Evolutionary conservation across 805 yeast species (phyloP), one percentile per base, ranked within the genome.

Genomic region (Lipomyces kockii): DNA sequence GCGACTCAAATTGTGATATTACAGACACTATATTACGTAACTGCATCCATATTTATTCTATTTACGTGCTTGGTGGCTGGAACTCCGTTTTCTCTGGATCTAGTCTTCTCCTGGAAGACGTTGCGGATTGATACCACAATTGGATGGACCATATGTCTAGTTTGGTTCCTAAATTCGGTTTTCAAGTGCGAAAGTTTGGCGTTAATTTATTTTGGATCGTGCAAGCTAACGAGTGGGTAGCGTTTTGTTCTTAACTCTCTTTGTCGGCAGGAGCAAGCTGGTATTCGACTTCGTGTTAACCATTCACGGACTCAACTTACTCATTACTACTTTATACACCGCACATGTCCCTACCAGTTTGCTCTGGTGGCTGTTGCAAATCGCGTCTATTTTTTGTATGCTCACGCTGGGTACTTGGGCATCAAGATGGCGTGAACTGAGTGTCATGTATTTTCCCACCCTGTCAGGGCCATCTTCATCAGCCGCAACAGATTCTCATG

Each of bases 241-340:
- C 72, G 97, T 92, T 1, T 78, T 91, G 11, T 92, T 91, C 75
- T 87, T 94, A 75, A 91, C 97, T 0, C 79, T 93, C 1, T 87
- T 94, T 34, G 97, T 94, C 12, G 97, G 98, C 0, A 82, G 98
- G 65, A 90, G 97, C 54, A 95, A 94, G 77, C 80, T 94, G 60
- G 98, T 98, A 0, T 90, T 97, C 90, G 99, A 94, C 79, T 94
- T 95, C 80, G 97, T 97, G 11, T 76, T 94, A n/a, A 95, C 99
- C 0, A 86, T 94, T 17, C 97, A 95, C 78, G 86, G 89, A 27
- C 84, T 95, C 61, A 89, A 94, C 78, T 78, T 94, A 29, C 62
- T 87, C 2, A 87, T 91, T 2, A 91, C 87, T 0, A 87, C 91
- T 86, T 67, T 85, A 0, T 87, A 86, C 70, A 83, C 91, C 0